Percentiles rank a stretch among this genome's conserved stretches.
These are phyloP conservation scores for Neonectria magnoliae DNA, from an alignment of 2,329 filamentous ascomycete species.

Conservation along the genomic window DNA sequence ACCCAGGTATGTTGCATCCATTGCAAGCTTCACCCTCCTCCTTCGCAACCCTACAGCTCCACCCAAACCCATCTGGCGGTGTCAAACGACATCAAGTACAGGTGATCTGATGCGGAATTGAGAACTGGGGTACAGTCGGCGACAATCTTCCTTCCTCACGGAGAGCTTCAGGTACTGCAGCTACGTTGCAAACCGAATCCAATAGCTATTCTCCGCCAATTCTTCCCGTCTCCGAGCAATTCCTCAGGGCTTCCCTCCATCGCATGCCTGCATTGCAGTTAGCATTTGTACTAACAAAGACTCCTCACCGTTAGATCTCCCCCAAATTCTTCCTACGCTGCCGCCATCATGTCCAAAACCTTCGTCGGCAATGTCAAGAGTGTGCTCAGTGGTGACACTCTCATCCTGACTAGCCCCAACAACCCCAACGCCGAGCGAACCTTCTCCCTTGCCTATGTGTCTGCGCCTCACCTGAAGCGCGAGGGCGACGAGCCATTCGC, in stretches of 20 bases:
- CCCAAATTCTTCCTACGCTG: constrained; percentile 32
- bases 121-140: constrained; percentile 24
- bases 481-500: constrained; percentile 93
- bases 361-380: constrained; percentile 86
- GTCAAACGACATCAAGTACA: constrained; percentile 19
- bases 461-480: constrained; percentile 84
- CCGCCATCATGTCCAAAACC: constrained; percentile 59
- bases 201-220: neutral
- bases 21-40: neutral
- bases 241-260: neutral
- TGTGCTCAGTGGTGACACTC: constrained; percentile 91
- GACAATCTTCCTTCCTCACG: neutral
- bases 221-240: neutral
- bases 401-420: constrained; percentile 83
- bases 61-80: constrained; percentile 30
- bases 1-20: constrained; percentile 37
- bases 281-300: constrained; percentile 29
- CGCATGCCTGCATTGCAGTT: neutral
- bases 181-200: neutral
- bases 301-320: constrained; percentile 29
- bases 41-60: neutral
- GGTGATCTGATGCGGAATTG: constrained; percentile 20
- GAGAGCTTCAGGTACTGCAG: neutral
- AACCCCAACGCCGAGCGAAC: constrained; percentile 86
- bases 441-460: constrained; percentile 91